These are phyloP conservation scores for Pichia terricola DNA, from an alignment of 1,139 yeast genomes.

Conservation along the genomic window DNA sequence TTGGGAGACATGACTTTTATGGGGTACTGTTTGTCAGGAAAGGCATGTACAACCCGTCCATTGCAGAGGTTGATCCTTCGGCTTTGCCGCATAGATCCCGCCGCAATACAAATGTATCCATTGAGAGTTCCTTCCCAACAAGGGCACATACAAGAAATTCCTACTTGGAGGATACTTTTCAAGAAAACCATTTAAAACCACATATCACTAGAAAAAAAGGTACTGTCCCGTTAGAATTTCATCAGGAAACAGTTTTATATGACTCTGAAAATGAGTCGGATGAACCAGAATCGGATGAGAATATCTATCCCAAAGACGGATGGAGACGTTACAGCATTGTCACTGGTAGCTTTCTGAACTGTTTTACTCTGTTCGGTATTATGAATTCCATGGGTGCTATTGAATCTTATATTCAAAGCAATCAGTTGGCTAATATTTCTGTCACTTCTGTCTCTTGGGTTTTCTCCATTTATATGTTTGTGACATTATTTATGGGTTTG, in stretches of 20 bases:
- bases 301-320: slow-evolving; percentile 18
- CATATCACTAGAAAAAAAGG: not conserved
- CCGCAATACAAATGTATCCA: not conserved
- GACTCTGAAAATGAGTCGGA: not conserved
- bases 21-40: too few relatives aligned
- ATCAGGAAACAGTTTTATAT: not conserved
- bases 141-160: not conserved
- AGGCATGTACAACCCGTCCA: slow-evolving; percentile 9
- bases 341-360: slow-evolving; percentile 54
- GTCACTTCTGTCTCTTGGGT: slow-evolving; percentile 46
- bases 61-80: slow-evolving; percentile 12
- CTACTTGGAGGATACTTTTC: too few relatives aligned
- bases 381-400: slow-evolving; percentile 60
- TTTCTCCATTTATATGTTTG: slow-evolving; percentile 47
- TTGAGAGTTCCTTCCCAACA: not conserved
- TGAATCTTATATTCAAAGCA: slow-evolving; percentile 48
- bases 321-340: slow-evolving; percentile 31
- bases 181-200: too few relatives aligned
- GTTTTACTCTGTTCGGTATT: slow-evolving; percentile 54
- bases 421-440: slow-evolving; percentile 38
- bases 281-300: slow-evolving; percentile 6
- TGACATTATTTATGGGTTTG: slow-evolving; percentile 49
- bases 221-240: not conserved
- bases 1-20: too few relatives aligned
- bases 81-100: not conserved